These are phyloP conservation scores for Blastocystis sp. DNA, from an alignment of 352 stramenopile species.

Conservation along the genomic window DNA sequence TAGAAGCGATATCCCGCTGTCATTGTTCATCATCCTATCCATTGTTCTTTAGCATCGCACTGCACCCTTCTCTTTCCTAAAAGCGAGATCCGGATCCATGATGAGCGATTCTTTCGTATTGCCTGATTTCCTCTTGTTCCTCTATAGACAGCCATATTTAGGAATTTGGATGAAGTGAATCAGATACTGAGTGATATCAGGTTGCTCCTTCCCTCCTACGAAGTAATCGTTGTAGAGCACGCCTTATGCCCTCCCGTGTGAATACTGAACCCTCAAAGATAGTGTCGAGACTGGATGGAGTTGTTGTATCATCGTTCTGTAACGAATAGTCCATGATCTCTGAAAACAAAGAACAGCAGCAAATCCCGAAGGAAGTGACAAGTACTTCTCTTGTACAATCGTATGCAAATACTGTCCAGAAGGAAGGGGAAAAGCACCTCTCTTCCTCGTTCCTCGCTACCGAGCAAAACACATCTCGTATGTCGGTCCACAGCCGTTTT, in stretches of 20 bases:
- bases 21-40: too few species aligned
- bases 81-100: too few species aligned
- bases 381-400: too few species aligned
- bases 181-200: neutral
- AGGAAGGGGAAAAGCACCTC: neutral
- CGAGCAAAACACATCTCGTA: conserved; percentile 21
- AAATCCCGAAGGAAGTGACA: neutral
- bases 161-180: neutral
- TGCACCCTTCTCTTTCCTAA: too few species aligned
- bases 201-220: too few species aligned
- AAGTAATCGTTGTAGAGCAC: too few species aligned
- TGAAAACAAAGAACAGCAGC: neutral
- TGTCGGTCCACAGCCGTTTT: neutral
- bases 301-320: neutral
- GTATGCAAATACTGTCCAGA: neutral
- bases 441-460: conserved; percentile 18
- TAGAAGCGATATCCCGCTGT: too few species aligned
- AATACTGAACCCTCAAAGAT: too few species aligned
- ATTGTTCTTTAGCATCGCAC: too few species aligned
- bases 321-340: too few species aligned
- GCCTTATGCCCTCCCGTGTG: too few species aligned
- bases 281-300: too few species aligned
- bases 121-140: neutral
- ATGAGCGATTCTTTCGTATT: neutral
- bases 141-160: neutral